Evolutionary conservation across 192 early-diverging fungal genomes (phyloP).

Genomic region (Mortierella claussenii): DNA sequence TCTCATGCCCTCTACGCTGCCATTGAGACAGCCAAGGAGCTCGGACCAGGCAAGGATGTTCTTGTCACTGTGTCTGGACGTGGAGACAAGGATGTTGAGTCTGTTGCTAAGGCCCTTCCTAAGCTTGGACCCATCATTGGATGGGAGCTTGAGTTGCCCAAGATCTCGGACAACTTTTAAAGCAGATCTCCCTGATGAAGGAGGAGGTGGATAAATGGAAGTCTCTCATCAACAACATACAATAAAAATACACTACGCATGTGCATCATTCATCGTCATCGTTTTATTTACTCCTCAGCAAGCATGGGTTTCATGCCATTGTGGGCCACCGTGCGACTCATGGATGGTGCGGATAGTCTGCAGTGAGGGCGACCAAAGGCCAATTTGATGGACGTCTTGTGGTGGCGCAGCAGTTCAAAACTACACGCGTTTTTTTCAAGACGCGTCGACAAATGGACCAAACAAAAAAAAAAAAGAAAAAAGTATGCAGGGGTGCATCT

Average conservation of each 20-base stretch:
- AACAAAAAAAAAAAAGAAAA: no score
- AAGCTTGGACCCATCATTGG: slow-evolving; percentile 92
- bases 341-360: no score
- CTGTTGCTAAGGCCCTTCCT: slow-evolving; percentile 91
- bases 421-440: no score
- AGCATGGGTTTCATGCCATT: background rate
- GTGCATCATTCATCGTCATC: no score
- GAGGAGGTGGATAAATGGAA: background rate
- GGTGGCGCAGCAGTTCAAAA: no score
- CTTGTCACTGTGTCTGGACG: slow-evolving; percentile 92
- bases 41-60: slow-evolving; percentile 83
- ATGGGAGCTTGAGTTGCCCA: slow-evolving; percentile 77
- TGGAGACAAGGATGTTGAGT: slow-evolving; percentile 97
- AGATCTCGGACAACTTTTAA: slow-evolving; percentile 51
- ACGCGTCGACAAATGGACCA: no score
- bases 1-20: slow-evolving; percentile 91
- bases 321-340: no score
- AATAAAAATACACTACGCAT: background rate
- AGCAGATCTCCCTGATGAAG: background rate
- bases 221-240: background rate
- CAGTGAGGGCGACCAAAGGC: no score
- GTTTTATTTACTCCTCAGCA: background rate
- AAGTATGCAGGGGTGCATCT: no score
- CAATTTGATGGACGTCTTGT: no score
- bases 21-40: slow-evolving; percentile 77